A percentile compares a stretch with the other conserved stretches of the same genome.
phyloP scores from a whole-genome alignment of 108 stramenopile species.

The Craspedostauros australis region DNA sequence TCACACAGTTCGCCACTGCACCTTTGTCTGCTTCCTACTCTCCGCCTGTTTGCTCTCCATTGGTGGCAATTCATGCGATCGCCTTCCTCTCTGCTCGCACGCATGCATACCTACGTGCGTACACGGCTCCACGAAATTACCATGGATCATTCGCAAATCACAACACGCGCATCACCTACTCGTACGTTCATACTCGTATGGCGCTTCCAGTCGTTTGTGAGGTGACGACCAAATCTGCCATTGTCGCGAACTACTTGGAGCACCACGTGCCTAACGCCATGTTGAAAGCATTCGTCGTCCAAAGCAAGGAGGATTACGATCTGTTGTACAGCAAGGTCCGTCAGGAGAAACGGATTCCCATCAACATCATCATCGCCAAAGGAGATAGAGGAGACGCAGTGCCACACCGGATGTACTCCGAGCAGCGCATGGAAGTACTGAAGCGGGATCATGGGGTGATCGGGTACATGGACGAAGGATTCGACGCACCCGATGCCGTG shows the following conservation, averaged over 20 bases:
- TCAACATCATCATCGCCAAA: slow-evolving; percentile 45
- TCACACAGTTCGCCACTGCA: no score
- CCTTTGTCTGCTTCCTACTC: no score
- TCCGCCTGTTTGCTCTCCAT: no score
- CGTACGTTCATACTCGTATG: no score
- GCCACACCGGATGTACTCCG: slow-evolving; percentile 43
- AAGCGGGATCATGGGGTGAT: slow-evolving; percentile 60
- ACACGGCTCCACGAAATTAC: no score
- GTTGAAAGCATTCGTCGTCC: slow-evolving; percentile 65
- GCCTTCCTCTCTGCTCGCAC: no score
- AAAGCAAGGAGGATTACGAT: slow-evolving; percentile 72
- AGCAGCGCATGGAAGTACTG: slow-evolving; percentile 47
- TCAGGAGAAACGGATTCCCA: slow-evolving; percentile 46
- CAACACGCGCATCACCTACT: no score
- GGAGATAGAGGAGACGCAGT: slow-evolving; percentile 16
- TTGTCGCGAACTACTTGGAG: slow-evolving; percentile 63
- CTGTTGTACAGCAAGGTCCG: slow-evolving; percentile 59
- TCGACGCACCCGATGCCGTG: slow-evolving; percentile 60
- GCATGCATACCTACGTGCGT: no score
- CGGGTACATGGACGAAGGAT: slow-evolving; percentile 78
- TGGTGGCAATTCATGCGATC: no score
- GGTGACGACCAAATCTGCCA: slow-evolving; percentile 42
- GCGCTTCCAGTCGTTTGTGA: slow-evolving; percentile 65
- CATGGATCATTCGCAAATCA: no score
- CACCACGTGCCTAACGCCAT: slow-evolving; percentile 47